Conservation (phyloP, 164 flowering plant species). For the Protea cynaroides region DNA sequence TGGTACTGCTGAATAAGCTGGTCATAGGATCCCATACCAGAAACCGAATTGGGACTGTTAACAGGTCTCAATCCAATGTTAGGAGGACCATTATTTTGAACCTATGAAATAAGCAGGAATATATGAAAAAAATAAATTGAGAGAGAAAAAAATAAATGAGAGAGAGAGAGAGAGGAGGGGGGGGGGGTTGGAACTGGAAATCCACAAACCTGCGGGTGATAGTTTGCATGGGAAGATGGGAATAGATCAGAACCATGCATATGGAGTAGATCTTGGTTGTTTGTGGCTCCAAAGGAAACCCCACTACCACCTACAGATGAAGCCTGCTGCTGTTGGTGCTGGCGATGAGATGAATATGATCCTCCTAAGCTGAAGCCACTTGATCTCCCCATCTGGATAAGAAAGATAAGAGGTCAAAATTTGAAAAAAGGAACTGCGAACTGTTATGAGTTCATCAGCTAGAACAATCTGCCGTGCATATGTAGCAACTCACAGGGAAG, state of each 20-base stretch:
- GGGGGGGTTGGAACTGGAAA: not conserved
- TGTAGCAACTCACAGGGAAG: slow-evolving; percentile 23
- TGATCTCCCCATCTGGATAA: slow-evolving; percentile 28
- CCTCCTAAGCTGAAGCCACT: slow-evolving; percentile 25
- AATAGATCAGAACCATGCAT: slow-evolving; percentile 21
- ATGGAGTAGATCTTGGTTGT: slow-evolving; percentile 21
- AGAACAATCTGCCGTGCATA: not conserved
- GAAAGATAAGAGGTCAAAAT: not conserved
- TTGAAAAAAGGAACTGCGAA: not conserved
- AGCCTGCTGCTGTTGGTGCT: slow-evolving; percentile 26
- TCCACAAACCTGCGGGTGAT: slow-evolving; percentile 9
- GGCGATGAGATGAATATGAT: slow-evolving; percentile 26
- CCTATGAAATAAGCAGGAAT: not conserved
- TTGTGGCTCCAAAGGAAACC: slow-evolving; percentile 16
- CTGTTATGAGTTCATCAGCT: not conserved
- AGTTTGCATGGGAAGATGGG: slow-evolving; percentile 5
- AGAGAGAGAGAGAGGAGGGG: too few species aligned
- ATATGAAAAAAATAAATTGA: not conserved
- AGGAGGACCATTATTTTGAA: slow-evolving; percentile 19
- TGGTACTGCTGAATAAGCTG: slow-evolving; percentile 23
- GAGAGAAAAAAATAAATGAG: too few species aligned
- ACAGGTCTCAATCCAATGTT: slow-evolving; percentile 15
- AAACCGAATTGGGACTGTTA: slow-evolving; percentile 15
- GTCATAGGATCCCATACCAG: slow-evolving; percentile 21
- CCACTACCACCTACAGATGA: slow-evolving; percentile 15